Evolutionary conservation across 192 early-diverging fungal species (phyloP), one percentile per base, ranked within the genome.

Genomic region (Linnemannia schmuckeri): DNA sequence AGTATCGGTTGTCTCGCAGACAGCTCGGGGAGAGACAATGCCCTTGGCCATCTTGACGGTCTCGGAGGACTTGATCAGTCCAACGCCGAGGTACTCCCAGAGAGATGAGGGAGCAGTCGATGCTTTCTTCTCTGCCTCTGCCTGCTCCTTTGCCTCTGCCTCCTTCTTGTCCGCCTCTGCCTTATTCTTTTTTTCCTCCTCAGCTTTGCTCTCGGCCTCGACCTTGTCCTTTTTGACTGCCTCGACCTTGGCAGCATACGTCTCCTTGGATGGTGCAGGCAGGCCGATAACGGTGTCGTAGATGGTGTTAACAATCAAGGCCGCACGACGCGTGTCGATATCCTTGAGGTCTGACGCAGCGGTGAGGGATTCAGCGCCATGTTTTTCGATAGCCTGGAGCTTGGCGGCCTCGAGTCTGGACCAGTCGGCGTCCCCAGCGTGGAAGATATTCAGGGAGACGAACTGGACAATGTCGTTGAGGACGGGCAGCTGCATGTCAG

Each of bases 21-120:
- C 57, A 30, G 72, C 76, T 6, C 66, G 35, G 4, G 85, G 72
- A 4, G 76, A 20, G 68, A 87, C 71, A 37, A 81, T 77, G 57
- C 71, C 69, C 63, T 81, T 81, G 57, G 40, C 72, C 61, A 61
- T 81, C 70, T 54, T 76, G 70, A 78, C 72, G 2, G 79, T 74
- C n/a, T 87, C 63, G 0, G 85, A 87, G 9, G 85, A 78, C 68
- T 77, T 87, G 40, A 87, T 87, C 66, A 87, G 44, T n/a, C 85
- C 78, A 38, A 81, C 57, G 13, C 85, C 80, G 15, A 87, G 76
- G 40, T 61, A 42, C 44, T 87, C 79, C 85, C 75, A 87, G 70
- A 79, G 55, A 17, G 70, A 18, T 13, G 71, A 79, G 1, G 61
- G 27, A 8, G 30, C 17, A 66, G 24, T 1, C 24, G 55, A 30